Base-by-base conservation (phyloP, 2,329 filamentous ascomycete species). In the Dactylellina sp. region DNA sequence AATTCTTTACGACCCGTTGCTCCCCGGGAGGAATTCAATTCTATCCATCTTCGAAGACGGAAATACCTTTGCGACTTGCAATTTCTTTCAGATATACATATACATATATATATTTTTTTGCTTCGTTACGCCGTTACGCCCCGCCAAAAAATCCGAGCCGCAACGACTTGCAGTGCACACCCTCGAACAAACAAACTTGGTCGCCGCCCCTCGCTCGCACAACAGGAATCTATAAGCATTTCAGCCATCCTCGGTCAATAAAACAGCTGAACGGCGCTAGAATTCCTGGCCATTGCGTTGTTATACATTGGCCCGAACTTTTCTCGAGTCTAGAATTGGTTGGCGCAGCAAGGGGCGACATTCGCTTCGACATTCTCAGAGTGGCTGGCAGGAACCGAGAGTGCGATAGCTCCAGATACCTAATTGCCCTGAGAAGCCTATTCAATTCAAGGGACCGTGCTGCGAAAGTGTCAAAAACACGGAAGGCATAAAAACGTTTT, bases 181-280 rank as follows among this genome's bases (percentile, higher is more conserved):
- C 9, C 9, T 5, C 28, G 22, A 32, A 47, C 52, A 53, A 42
- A 53, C 24, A 16, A 46, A 9, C 24, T 32, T 39, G 50, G 11
- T 42, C 52, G 16, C 28, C 59, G 22, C 53, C 50, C 61, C 49
- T 64, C 40, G 46, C 46, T 74, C 53, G 44, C 60, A 24, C 39
- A 65, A 37, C 61, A 42, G 70, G 70, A 74, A 74, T 74, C 61
- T 28, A 55, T 18, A 40, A 56, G 70, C 70, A 74, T 74, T 74
- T 74, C 70, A 65, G 60, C 55, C 40, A 74, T 61, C 47, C 55
- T 56, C 55, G 35, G 49, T 39, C 68, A 66, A 74, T 57, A 65
- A 66, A 66, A 56, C 53, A 55, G 24, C 53, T 56, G 46, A 52
- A 49, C 37, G 20, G 22, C 47, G n/a, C 32, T 62, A 44, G 62